Evolutionary conservation across 305 asterid genomes (phyloP), one percentile per base, ranked within the genome.

Genomic region (Fraxinus ornus): DNA sequence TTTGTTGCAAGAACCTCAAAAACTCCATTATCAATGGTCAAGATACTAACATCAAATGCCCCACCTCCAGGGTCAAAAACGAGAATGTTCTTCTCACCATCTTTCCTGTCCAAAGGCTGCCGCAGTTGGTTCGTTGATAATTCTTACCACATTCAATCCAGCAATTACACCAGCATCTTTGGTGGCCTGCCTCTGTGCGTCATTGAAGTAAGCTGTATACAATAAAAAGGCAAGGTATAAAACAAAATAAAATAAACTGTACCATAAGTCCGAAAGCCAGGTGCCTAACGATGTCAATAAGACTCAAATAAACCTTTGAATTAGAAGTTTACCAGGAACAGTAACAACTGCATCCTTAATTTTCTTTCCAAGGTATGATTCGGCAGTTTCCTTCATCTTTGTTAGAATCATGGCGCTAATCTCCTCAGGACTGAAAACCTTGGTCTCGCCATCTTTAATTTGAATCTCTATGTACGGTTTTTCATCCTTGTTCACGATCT

Each of bases 11-110:
- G 93, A 82, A 94, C 98, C 93, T 93, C 97, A 85, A 94, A 93
- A 15, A 93, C 94, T 22, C 98, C 95, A 75, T 92, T 89, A 60
- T 93, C 97, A 24, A 94, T 91, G 6, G 95, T 92, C 91, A 94
- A 90, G 85, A 93, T 83, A 84, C 97, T 92, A 84, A 94, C 97
- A 90, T 94, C 98, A 52, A 94, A 93, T 30, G 98, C 92, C 28
- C 97, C 97, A 85, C 97, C 98, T 80, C 98, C 97, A 73, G 91
- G 94, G 86, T 93, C 97, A 81, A 94, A 94, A 80, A 94, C 98
- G 26, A 94, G 97, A 82, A 94, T 88, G 91, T 94, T 94, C 92
- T 93, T 91, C 81, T 94, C 98, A 30, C 94, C 92, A 70, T 91
- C 98, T 80, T 92, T 92, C 91, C 93, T 92, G 89, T 94, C 98